Evolutionary conservation across 306 rosid species (phyloP).

Genomic region (Dryas alaskensis): DNA sequence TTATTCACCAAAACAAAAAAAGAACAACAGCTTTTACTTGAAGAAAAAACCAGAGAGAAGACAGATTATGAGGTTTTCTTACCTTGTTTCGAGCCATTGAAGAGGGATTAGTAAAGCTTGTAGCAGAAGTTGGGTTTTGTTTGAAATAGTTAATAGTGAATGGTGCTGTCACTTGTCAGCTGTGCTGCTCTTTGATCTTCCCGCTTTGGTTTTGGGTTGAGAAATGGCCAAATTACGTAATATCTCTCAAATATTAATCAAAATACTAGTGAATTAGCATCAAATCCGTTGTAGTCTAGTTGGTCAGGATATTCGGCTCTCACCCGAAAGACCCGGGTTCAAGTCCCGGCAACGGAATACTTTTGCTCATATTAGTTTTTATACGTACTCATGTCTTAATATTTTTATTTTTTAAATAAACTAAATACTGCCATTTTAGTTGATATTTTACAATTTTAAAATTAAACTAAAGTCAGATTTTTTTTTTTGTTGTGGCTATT

Average conservation of each 20-base stretch:
- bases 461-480: too few species aligned
- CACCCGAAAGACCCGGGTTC: too few species aligned
- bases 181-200: conserved; percentile 1
- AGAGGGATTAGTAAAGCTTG: conserved; percentile 31
- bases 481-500: too few species aligned
- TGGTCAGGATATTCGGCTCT: too few species aligned
- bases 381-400: too few species aligned
- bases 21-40: background rate
- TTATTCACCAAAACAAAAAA: background rate
- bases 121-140: conserved; percentile 25
- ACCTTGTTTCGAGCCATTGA: conserved; percentile 83
- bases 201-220: conserved; percentile 16
- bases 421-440: too few species aligned
- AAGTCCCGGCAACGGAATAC: too few species aligned
- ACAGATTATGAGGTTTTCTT: background rate
- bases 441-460: too few species aligned
- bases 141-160: background rate
- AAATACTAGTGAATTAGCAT: too few species aligned
- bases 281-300: too few species aligned
- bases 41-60: background rate
- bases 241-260: background rate
- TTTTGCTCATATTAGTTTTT: too few species aligned
- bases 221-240: background rate
- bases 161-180: background rate
- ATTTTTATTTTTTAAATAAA: too few species aligned